Percentiles rank a stretch among this genome's conserved stretches.
Evolutionary conservation across 768 basidiomycete species (phyloP).

Genomic region (Lactarius hatsudake): DNA sequence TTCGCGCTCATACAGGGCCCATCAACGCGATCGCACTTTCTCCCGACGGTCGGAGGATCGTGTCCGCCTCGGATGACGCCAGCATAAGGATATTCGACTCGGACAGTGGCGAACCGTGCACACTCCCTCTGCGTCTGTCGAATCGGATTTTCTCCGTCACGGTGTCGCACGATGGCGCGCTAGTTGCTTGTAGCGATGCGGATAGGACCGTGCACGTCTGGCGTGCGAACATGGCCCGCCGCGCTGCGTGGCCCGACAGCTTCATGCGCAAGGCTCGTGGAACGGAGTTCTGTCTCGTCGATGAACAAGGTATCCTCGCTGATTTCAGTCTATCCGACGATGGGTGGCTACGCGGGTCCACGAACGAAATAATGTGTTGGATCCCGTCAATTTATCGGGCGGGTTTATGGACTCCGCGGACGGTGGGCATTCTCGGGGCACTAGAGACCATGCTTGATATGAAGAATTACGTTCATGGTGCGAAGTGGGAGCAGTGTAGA

Average conservation of each 20-base stretch:
- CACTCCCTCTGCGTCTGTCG: slow-evolving; percentile 4
- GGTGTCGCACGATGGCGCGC: slow-evolving; percentile 11
- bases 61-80: slow-evolving; percentile 20
- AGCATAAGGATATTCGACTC: slow-evolving; percentile 17
- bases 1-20: slow-evolving; percentile 34
- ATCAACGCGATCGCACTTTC: slow-evolving; percentile 7
- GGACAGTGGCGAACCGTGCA: slow-evolving; percentile 8
- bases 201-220: slow-evolving; percentile 9
- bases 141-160: background rate
- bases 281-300: slow-evolving; percentile 11
- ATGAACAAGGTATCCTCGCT: slow-evolving; percentile 14
- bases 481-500: slow-evolving; percentile 15
- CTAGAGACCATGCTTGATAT: slow-evolving; percentile 13
- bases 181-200: slow-evolving; percentile 5
- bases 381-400: slow-evolving; percentile 15
- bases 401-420: slow-evolving; percentile 18
- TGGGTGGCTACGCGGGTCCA: slow-evolving; percentile 20
- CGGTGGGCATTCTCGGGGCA: slow-evolving; percentile 14
- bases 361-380: slow-evolving; percentile 12
- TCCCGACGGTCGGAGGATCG: slow-evolving; percentile 5
- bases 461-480: slow-evolving; percentile 9
- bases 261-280: slow-evolving; percentile 4
- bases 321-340: background rate
- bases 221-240: slow-evolving; percentile 3
- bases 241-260: slow-evolving; percentile 10